Evolutionary conservation across 768 basidiomycete genomes (phyloP).

Genomic region (Leccinum boreale): DNA sequence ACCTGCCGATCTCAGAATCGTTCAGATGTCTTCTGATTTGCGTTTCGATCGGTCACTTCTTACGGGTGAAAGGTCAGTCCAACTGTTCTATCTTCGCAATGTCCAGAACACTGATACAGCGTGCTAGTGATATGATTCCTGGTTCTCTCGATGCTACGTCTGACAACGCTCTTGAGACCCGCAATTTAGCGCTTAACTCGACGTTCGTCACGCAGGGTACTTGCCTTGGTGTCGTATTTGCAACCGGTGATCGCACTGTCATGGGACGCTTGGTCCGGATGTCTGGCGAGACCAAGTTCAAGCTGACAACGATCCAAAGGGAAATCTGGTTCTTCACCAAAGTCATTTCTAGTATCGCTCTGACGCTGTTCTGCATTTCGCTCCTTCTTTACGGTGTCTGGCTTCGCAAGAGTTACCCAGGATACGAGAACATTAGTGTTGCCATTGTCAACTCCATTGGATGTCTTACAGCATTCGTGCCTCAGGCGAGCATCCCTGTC

Average conservation of each 20-base stretch:
- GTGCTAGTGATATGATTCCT: slow-evolving; percentile 39
- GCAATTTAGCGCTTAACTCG: slow-evolving; percentile 47
- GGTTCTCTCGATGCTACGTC: slow-evolving; percentile 45
- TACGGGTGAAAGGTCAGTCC: slow-evolving; percentile 44
- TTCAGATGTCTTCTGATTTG: slow-evolving; percentile 49
- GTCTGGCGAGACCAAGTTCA: slow-evolving; percentile 44
- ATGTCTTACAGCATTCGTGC: slow-evolving; percentile 39
- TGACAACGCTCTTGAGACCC: slow-evolving; percentile 46
- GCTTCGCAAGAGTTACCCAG: slow-evolving; percentile 35
- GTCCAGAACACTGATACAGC: background rate
- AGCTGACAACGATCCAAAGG: slow-evolving; percentile 44
- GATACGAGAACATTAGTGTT: slow-evolving; percentile 33
- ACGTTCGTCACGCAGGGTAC: slow-evolving; percentile 42
- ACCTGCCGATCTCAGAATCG: slow-evolving; percentile 57
- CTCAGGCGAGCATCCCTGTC: slow-evolving; percentile 29
- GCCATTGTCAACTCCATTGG: slow-evolving; percentile 40
- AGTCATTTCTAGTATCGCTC: slow-evolving; percentile 42
- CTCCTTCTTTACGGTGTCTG: slow-evolving; percentile 42
- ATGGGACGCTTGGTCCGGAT: slow-evolving; percentile 57
- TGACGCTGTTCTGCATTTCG: slow-evolving; percentile 39
- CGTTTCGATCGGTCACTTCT: slow-evolving; percentile 52
- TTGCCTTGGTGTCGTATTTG: slow-evolving; percentile 40
- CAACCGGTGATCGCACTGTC: slow-evolving; percentile 41
- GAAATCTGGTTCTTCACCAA: slow-evolving; percentile 54
- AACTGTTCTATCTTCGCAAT: background rate